Base-by-base conservation (phyloP, 345 rosid genomes). In the Atalantia buxifolia region DNA sequence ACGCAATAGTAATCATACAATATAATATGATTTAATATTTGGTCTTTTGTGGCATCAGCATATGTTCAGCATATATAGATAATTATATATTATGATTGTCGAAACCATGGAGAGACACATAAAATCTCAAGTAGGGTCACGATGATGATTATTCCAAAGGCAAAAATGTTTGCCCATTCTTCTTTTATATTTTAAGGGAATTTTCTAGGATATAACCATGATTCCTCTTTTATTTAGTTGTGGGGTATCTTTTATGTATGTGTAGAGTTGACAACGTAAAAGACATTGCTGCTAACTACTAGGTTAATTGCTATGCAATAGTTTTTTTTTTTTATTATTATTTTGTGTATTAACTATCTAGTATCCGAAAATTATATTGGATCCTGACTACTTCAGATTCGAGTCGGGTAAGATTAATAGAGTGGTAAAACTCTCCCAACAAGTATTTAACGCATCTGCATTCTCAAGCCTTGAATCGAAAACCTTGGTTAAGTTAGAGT, bases 101-200 rank as follows among this genome's bases (percentile, higher is more conserved):
- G 0, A 55, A 68, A 38, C 13, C 13, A 12, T 13, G 53, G 57
- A 45, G 74, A 12, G 45, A 24, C 42, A 45, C 18, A 8, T 5
- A 8, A 78, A 75, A 69, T 77, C 77, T 76, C 1, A 40, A 42
- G 71, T 81, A 70, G 73, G 50, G 31, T 50, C 76, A 56, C 53
- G 63, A 6, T 6, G 50, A 57, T 66, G n/a, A 80, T 81, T 77
- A 81, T 81, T 81, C 84, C 81, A 78, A 40, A 75, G 48, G 18
- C 38, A 14, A 27, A 14, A 27, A 56, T 31, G 31, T 24, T 10
- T 13, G 33, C 1, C 61, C 53, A 22, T 42, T 33, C 36, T 60
- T 33, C 36, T 22, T 7, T 9, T 19, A 24, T 19, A 53, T 76
- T 48, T 45, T 18, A 14, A 76, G 6, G 7, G 60, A 22, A 63